Evolutionary conservation across 805 yeast genomes (phyloP), one percentile per base, ranked within the genome.

Genomic region (Nakazawaea pomicola): DNA sequence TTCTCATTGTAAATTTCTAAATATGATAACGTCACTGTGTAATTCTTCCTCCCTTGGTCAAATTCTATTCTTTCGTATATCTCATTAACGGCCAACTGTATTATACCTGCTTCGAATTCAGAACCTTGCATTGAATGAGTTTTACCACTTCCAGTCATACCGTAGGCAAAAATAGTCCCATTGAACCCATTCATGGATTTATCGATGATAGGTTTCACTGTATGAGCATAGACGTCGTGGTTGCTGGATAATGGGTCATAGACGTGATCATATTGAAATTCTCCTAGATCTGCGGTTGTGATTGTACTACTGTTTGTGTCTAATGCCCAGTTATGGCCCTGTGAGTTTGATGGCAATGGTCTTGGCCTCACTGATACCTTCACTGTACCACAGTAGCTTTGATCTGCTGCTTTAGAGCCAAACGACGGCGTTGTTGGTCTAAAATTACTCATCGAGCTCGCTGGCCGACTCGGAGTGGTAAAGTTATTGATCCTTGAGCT

Each of bases 101-200:
- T 83, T 36, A 88, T 68, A 4, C 96, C 95, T 0, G 81, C 79
- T 46, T 79, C 81, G 4, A 50, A 46, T 2, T 60, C 67, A 20
- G 70, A 65, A 23, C 95, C 96, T 47, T 80, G 81, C 95, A 88
- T 88, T 2, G 95, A 76, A 55, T 75, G 80, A 0, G 96, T 88
- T 59, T 88, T 88, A 9, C 96, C 96, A 1, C 95, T 83, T 0
- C 96, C 96, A 0, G 96, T 88, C 88, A 85, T 85, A 27, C 96
- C 96, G 54, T 88, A 88, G 0, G 98, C 97, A 58, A 91, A 88
- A 1, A 90, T 78, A 0, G 96, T 89, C 12, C 90, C 90, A 54
- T 88, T 88, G 58, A 64, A 90, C 0, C 96, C 96, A 12, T 79
- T 80, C 51, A 71, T 70, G 46, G 75, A 78, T 56, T 70, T 76